A percentile compares a stretch with the other conserved stretches of the same genome.
These are phyloP conservation scores for Fraxinus angustifolia DNA, from an alignment of 305 asterid species.

Conservation along the genomic window DNA sequence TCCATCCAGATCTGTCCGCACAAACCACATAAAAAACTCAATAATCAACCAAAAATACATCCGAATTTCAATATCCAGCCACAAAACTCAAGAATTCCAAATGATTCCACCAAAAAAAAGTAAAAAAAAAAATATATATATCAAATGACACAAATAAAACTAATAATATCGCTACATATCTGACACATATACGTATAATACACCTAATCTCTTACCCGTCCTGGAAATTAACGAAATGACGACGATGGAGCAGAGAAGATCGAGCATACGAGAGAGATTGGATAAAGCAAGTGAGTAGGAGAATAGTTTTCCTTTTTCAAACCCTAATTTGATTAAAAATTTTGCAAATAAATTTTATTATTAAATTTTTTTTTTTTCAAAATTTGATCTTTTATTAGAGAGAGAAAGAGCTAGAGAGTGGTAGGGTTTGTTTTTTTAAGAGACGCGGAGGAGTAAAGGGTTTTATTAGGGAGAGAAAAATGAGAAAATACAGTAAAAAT, in stretches of 20 bases:
- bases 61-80: conserved; percentile 21
- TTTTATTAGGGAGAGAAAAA: conserved; percentile 22
- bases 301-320: conserved; percentile 56
- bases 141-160: conserved; percentile 26
- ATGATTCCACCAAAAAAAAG: conserved; percentile 28
- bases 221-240: conserved; percentile 39
- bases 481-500: conserved; percentile 11
- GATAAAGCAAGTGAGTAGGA: conserved; percentile 12
- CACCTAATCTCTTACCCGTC: conserved; percentile 39
- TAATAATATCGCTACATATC: conserved; percentile 26
- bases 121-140: conserved; percentile 3
- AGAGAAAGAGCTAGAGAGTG: conserved; percentile 5
- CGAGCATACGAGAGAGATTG: conserved; percentile 35
- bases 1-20: conserved; percentile 86
- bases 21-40: conserved; percentile 33
- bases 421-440: conserved; percentile 45
- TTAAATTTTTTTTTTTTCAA: conserved; percentile 20
- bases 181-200: conserved; percentile 2
- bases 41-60: conserved; percentile 26
- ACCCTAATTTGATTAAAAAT: conserved; percentile 62
- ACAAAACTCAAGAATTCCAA: conserved; percentile 15
- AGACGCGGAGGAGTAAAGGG: conserved; percentile 25
- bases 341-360: conserved; percentile 12
- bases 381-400: conserved; percentile 12
- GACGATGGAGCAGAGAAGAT: conserved; percentile 43